Base-by-base conservation (phyloP, 345 rosid genomes). In the Eucalyptus microcorys region DNA sequence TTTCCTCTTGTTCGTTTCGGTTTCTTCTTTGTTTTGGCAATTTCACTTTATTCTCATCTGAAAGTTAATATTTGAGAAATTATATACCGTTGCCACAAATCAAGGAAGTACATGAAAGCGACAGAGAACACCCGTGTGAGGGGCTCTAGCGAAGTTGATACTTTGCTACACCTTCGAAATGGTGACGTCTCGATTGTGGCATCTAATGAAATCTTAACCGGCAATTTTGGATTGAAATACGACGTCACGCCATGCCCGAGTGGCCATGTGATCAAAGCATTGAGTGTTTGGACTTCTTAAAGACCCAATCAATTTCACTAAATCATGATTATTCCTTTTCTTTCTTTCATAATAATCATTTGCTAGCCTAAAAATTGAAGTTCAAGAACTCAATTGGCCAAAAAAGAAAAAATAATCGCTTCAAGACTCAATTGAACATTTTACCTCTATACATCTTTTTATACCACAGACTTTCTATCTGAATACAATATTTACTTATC, bases 131-230 rank as follows among this genome's bases (percentile, higher is more conserved):
- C 64, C 14, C 5, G 6, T 10, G 64, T 57, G 64, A 52, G 64
- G 64, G 64, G 64, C 64, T 57, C 64, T 5, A 24, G 14, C 6
- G 14, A 57, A 24, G 64, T 5, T 57, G 64, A 3, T 26, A 57
- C 64, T 57, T 57, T 26, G 64, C n/a, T 57, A 57, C 64, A 57
- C 64, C 2, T 57, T 26, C 6, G 2, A 57, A 57, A 57, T 14
- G 0, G 7, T 1, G 1, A 26, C 2, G 7, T 57, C 64, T 26
- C n/a, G 0, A 2, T 26, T 13, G 0, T 1, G 3, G 14, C 1
- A 0, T 10, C 64, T 57, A 57, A 57, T 0, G 1, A 57, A 57
- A 10, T 0, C 26, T 26, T 10, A 57, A 57, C 1, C 14, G 26
- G n/a, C 0, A 0, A 24, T 4, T 11, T 57, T 57, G 1, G n/a